Percentiles rank a stretch among this genome's conserved stretches.
Evolutionary conservation across 2,329 filamentous ascomycete genomes (phyloP).

Genomic region (Fusarium sp.): DNA sequence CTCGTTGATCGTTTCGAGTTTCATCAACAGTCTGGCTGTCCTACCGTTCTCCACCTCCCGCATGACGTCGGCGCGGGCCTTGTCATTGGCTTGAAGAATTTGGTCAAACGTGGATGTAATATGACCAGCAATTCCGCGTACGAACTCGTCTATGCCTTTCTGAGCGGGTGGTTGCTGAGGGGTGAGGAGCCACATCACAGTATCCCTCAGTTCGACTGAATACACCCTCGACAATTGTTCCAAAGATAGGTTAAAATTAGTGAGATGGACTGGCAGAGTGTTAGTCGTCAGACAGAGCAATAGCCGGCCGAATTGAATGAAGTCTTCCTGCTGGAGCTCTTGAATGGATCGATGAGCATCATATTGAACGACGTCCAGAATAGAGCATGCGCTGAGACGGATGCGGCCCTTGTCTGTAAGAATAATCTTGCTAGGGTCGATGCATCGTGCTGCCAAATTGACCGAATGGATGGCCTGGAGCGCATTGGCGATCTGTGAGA

Average conservation of each 20-base stretch:
- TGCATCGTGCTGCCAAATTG: conserved; percentile 83
- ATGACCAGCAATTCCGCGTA: conserved; percentile 80
- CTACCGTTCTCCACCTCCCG: conserved; percentile 91
- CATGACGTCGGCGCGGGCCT: conserved; percentile 73
- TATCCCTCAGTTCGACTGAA: conserved; percentile 79
- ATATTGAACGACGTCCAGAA: conserved; percentile 88
- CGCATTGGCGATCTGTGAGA: conserved; percentile 89
- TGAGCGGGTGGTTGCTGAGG: conserved; percentile 62
- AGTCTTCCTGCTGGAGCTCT: conserved; percentile 88
- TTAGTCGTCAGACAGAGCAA: conserved; percentile 84
- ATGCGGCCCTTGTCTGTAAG: conserved; percentile 90
- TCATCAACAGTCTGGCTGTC: conserved; percentile 78
- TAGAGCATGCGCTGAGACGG: conserved; percentile 84
- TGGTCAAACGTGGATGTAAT: conserved; percentile 79
- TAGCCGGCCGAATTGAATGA: conserved; percentile 82
- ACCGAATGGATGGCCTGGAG: conserved; percentile 84
- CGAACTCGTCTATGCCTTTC: conserved; percentile 81
- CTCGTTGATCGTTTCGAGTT: conserved; percentile 89
- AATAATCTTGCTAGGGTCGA: conserved; percentile 88
- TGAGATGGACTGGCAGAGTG: conserved; percentile 59
- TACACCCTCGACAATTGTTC: conserved; percentile 82
- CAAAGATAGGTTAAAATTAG: conserved; percentile 74
- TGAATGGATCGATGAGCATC: conserved; percentile 72
- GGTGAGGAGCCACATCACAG: conserved; percentile 81
- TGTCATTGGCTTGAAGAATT: conserved; percentile 80